Evolutionary conservation across 306 rosid genomes (phyloP), one percentile per base, ranked within the genome.

Genomic region (Cicer yamashitae): DNA sequence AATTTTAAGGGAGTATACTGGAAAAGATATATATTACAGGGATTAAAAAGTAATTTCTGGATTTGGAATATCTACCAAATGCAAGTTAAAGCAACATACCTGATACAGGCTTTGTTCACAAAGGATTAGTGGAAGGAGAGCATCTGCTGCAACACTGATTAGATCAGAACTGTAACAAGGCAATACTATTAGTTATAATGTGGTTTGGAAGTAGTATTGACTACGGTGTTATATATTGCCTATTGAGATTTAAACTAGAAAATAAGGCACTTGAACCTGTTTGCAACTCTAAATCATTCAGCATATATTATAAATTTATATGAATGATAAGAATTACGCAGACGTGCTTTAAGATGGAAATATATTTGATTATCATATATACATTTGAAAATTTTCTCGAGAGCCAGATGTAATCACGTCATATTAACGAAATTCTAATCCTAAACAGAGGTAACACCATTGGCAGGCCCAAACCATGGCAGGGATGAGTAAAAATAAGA

Each of bases 71-170:
- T 76, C 40, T 56, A 75, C 67, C 51, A 74, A 62, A 78, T 46
- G 51, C 25, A 79, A 73, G 57, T 22, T 56, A 8, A 9, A 47
- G 53, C 65, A 47, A 66, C 66, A 52, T 78, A 94, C 98, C 94
- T 91, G 97, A 80, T 87, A 94, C 37, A 94, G 89, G 81, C 78
- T 79, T 84, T 90, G 94, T 82, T 94, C 96, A 75, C 98, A 94
- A 64, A 94, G 96, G 70, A 94, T 88, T 70, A 91, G 54, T 0
- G 97, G 97, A 79, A 94, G 88, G 71, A 94, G 97, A 40, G 98
- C 97, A 81, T 91, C 98, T n/a, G 98, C 97, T n/a, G 96, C 98
- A 76, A 86, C 83, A 70, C 98, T 81, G 80, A 86, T 83, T 80
- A 94, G 86, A 81, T 94, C 97, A 45, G 89, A 90, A 83, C 98